Base-by-base conservation (phyloP, 495 filamentous ascomycete genomes). In the Penicillium ochrochloron region DNA sequence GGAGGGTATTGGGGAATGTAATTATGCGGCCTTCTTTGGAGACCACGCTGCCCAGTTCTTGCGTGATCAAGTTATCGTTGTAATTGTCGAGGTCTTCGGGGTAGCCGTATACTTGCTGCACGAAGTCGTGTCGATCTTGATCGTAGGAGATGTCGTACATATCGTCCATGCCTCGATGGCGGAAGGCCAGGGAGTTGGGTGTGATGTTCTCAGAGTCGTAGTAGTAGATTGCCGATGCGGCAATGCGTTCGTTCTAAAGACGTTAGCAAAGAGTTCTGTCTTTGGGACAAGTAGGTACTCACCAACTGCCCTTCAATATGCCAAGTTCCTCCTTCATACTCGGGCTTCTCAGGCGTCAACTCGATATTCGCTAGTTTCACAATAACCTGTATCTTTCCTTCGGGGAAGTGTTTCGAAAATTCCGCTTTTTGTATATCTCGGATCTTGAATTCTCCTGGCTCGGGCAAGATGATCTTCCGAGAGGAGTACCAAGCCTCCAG, bases 311-410 rank as follows among this genome's bases (percentile, higher is more conserved):
- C 85, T 66, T 87, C 85, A 19, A 86, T 66, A 65, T 86, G 84
- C 83, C 84, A 86, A 9, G 65, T 69, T 14, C 81, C 82, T 10
- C 81, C 82, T 10, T 70, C 67, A 55, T 83, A 85, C 2, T 72
- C 64, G 0, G 85, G 83, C 19, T 83, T 82, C 50, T 85, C 83
- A 0, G 88, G 87, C 0, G 81, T 84, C 4, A 90, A 73, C 27
- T 87, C 72, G 60, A 90, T 89, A 62, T 84, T 86, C 6, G 83
- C 82, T 3, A 90, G 68, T 64, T 89, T 89, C 56, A 89, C 82
- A 50, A 90, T 87, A 6, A 90, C 76, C 63, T 90, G 88, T 0
- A 90, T 65, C 0, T 81, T 82, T 0, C 65, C 31, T 15, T 75
- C 55, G 25, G 29, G 37, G 59, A 74, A 80, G 7, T 68, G 6